Evolutionary conservation across 352 stramenopile species (phyloP), one percentile per base, ranked within the genome.

Genomic region (Pythium phragmitis): DNA sequence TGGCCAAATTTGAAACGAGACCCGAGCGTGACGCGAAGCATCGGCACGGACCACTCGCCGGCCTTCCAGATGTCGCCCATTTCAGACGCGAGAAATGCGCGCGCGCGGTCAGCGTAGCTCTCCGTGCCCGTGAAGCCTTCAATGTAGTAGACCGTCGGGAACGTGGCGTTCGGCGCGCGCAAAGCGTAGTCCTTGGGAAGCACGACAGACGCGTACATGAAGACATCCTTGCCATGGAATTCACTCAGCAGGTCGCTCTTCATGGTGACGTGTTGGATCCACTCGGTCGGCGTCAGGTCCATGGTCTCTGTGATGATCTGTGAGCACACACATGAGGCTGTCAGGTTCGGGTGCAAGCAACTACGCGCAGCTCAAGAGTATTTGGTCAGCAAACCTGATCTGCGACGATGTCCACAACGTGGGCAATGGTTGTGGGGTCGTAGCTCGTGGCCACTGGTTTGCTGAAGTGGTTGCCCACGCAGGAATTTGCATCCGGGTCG

Each of bases 1-100:
- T 92, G 83, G 3, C 83, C 83, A 61, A 83, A 92, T 58, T 83
- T 87, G 61, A 85, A 85, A 17, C 83, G 83, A 11, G 83, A 92
- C 11, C 83, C 83, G 13, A 92, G 69, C 14, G 80, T 89, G n/a
- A 92, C 73, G 3, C 83, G 74, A 9, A 92, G 51, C 83, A 92
- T 92, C 6, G 83, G 77, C 1, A 55, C 69, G 12, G 79, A 68
- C 79, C 80, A 89, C 12, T 69, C 62, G 21, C 80, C 83, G 37
- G 67, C 61, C 41, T 88, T 69, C 83, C 83, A 92, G 11, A 75
- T 61, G 3, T 73, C 55, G 2, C 83, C 83, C 72, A 90, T 85
- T 33, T 89, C 80, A 0, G 80, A 90, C 12, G 72, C 65, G 36
- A 92, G 55, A 65, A 92, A 92, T 2, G 53, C 71, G 42, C 80